These are phyloP conservation scores for Coniochaeta pulveracea DNA, from an alignment of 2,329 filamentous ascomycete species.

Conservation along the genomic window DNA sequence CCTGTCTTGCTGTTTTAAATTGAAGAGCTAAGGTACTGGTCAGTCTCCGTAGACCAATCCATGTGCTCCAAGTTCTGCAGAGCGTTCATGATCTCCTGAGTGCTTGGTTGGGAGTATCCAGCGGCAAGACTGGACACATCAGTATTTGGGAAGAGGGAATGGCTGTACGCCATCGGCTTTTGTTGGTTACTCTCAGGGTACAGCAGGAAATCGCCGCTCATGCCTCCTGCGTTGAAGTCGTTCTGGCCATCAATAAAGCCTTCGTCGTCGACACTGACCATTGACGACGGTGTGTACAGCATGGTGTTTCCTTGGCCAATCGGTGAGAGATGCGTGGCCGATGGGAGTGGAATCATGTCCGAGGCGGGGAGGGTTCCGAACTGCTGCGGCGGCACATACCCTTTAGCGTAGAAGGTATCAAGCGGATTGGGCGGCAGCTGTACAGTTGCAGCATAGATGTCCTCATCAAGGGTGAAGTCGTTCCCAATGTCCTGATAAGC, in stretches of 20 bases:
- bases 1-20: too few relatives aligned
- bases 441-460: conserved; percentile 48
- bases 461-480: conserved; percentile 51
- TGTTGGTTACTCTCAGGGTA: conserved; percentile 32
- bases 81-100: conserved; percentile 35
- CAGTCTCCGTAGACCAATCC: too few relatives aligned
- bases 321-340: conserved; percentile 52
- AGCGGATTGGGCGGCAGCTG: conserved; percentile 44
- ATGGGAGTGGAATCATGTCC: conserved; percentile 27
- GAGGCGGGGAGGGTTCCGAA: conserved; percentile 26
- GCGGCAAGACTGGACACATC: conserved; percentile 38
- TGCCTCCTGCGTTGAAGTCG: conserved; percentile 24
- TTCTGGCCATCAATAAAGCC: conserved; percentile 46
- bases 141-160: conserved; percentile 33
- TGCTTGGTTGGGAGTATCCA: conserved; percentile 39
- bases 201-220: conserved; percentile 53
- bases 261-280: conserved; percentile 53
- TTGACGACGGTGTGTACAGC: conserved; percentile 54
- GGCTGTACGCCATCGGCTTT: conserved; percentile 29
- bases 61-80: conserved; percentile 8
- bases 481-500: conserved; percentile 48
- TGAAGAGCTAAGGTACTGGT: too few relatives aligned
- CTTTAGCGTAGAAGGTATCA: conserved; percentile 30
- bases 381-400: conserved; percentile 24
- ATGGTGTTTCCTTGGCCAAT: conserved; percentile 57